These are phyloP conservation scores for cucumber (Cucumis sativus) DNA, from an alignment of 306 rosid species.

Conservation along the genomic window DNA sequence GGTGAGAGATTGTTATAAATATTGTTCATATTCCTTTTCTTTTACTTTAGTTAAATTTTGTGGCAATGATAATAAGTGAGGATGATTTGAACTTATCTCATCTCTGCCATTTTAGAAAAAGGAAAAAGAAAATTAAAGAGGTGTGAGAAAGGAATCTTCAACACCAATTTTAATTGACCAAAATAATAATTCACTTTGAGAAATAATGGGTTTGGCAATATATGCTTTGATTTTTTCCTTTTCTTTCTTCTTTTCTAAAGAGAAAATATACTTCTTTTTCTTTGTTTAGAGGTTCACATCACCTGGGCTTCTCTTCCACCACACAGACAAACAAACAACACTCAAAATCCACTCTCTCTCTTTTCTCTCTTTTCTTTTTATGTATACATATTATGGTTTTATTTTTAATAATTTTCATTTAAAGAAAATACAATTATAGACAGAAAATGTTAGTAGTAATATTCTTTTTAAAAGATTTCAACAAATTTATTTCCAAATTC, in stretches of 20 bases:
- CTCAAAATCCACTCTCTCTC: neutral
- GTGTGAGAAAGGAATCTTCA: neutral
- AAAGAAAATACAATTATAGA: no score
- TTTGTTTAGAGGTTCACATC: neutral
- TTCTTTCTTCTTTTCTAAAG: neutral
- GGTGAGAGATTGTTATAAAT: neutral
- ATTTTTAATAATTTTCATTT: no score
- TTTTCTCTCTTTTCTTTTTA: no score
- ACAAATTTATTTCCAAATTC: no score
- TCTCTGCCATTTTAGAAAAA: neutral
- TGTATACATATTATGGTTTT: no score
- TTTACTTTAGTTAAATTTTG: neutral
- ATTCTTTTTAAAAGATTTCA: no score
- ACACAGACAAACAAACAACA: neutral
- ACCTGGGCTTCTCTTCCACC: neutral
- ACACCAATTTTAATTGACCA: neutral
- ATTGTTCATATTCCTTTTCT: neutral
- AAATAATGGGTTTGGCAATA: neutral
- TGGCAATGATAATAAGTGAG: neutral
- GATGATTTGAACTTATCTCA: neutral
- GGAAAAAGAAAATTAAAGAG: neutral
- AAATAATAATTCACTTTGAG: neutral
- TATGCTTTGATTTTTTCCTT: neutral
- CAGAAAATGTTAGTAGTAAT: no score
- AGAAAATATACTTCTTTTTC: no score